Base-by-base conservation (phyloP, 495 filamentous ascomycete species). In the Penicillium turbatum region DNA sequence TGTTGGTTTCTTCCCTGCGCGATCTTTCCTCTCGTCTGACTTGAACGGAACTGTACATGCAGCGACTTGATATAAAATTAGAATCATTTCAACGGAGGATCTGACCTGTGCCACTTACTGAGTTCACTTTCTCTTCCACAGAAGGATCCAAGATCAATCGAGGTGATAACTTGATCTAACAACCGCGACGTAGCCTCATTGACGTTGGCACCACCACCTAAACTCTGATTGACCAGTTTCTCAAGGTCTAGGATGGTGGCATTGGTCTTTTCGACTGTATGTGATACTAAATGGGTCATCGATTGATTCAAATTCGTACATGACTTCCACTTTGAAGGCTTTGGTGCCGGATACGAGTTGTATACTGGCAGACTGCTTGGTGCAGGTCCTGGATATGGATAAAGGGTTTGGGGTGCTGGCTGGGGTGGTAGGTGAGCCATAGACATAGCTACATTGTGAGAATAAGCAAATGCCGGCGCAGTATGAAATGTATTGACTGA, bases 131-230 rank as follows among this genome's bases (percentile, higher is more conserved):
- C 86, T 43, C 82, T 73, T 2, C 82, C 83, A 53, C 67, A 69
- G 48, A 83, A 88, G 12, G 68, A 73, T n/a, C 86, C 85, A 13
- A 71, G 73, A 65, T 92, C 87, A 19, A 90, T 89, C 15, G 78
- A 68, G 1, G 85, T 87, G 41, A 89, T 78, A 16, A 88, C 76
- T 27, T 78, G 59, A 64, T 86, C 75, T 39, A 90, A 70, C 46
- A 79, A 81, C 35, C 48, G 37, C 5, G 59, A 53, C 7, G 61
- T 56, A 5, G 44, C 69, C 63, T 35, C 76, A 74, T 55, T 89
- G 78, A 61, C 44, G 43, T 66, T 63, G 12, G 53, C 32, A n/a
- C 60, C 58, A 6, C 54, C 57, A 5, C 46, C 21, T 1, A 63
- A 13, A 26, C 61, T 54, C n/a, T 55, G 54, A 5, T 41, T 35